phyloP scores from a whole-genome alignment of 805 yeast species.

The Priceomyces medius region DNA sequence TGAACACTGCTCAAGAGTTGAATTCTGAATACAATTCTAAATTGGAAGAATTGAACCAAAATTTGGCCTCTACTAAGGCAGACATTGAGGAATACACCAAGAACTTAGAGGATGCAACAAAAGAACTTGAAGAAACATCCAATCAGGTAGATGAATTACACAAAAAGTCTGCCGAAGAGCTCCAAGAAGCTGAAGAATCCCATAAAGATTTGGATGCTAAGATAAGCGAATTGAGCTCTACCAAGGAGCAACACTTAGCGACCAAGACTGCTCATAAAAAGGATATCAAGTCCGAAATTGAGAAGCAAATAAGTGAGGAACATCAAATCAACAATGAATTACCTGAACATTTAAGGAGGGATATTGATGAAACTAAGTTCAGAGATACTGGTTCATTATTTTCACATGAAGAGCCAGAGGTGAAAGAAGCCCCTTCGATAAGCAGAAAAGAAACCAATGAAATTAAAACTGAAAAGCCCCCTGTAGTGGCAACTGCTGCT shows the following conservation, averaged over 20 bases:
- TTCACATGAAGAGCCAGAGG: slow-evolving; percentile 26
- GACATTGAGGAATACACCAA: slow-evolving; percentile 33
- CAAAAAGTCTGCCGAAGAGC: slow-evolving; percentile 21
- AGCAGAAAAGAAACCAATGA: slow-evolving; percentile 4
- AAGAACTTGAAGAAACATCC: slow-evolving; percentile 39
- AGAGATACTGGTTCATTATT: slow-evolving; percentile 41
- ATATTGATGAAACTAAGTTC: slow-evolving; percentile 33
- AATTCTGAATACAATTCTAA: slow-evolving; percentile 46
- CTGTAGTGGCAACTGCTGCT: slow-evolving; percentile 9
- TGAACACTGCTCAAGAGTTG: slow-evolving; percentile 41
- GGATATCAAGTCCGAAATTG: slow-evolving; percentile 29
- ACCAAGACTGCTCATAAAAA: slow-evolving; percentile 36
- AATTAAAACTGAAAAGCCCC: neutral
- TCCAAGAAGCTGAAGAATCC: slow-evolving; percentile 25
- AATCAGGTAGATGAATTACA: slow-evolving; percentile 39
- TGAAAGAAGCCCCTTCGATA: slow-evolving; percentile 15
- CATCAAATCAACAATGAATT: slow-evolving; percentile 47
- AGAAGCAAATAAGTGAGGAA: slow-evolving; percentile 44
- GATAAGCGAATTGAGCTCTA: slow-evolving; percentile 39
- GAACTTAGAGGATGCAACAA: slow-evolving; percentile 32
- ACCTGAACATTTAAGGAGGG: slow-evolving; percentile 51
- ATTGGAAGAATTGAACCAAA: slow-evolving; percentile 42
- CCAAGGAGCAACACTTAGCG: slow-evolving; percentile 36
- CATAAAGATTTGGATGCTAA: slow-evolving; percentile 41
- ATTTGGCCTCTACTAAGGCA: slow-evolving; percentile 42